Percentiles rank a stretch among this genome's conserved stretches.
phyloP scores from a whole-genome alignment of 768 basidiomycete species.

The Neoboletus brunneissimus region DNA sequence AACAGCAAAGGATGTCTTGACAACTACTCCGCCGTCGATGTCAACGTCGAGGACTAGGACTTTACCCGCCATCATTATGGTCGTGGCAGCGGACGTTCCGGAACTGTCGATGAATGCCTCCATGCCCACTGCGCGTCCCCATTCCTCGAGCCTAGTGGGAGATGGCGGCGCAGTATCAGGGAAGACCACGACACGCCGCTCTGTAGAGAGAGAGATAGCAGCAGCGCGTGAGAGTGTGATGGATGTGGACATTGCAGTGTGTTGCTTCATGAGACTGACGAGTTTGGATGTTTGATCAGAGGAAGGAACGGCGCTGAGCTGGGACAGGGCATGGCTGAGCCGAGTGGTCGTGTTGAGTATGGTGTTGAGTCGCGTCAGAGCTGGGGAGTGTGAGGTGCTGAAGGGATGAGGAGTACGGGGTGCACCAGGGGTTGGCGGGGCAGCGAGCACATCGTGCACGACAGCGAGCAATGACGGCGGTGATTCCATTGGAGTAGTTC shows the following conservation, averaged over 20 bases:
- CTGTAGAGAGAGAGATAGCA: conserved; percentile 21
- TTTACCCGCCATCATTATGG: conserved; percentile 70
- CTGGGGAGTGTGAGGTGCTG: conserved; percentile 14
- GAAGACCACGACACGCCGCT: conserved; percentile 21
- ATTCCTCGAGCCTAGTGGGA: conserved; percentile 48
- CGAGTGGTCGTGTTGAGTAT: conserved; percentile 51
- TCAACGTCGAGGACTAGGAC: conserved; percentile 79
- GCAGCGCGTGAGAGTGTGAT: conserved; percentile 25
- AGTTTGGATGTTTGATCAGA: conserved; percentile 63
- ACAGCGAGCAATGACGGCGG: conserved; percentile 24
- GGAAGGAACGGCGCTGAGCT: conserved; percentile 42
- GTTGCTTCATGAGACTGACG: conserved; percentile 64
- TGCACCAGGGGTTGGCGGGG: conserved; percentile 18
- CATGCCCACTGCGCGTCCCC: conserved; percentile 67
- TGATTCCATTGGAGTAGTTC: conserved; percentile 2
- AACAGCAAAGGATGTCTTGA: conserved; percentile 75
- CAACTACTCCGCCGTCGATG: conserved; percentile 45
- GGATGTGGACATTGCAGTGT: conserved; percentile 41
- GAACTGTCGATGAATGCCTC: conserved; percentile 68
- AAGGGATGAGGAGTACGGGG: conserved; percentile 25
- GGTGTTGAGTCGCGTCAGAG: conserved; percentile 42
- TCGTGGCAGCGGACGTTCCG: conserved; percentile 40
- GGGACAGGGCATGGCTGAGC: conserved; percentile 50
- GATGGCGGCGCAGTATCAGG: conserved; percentile 30
- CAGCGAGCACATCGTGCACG: conserved; percentile 28